phyloP scores from a whole-genome alignment of 306 rosid species.

The Prunus kanzakura region DNA sequence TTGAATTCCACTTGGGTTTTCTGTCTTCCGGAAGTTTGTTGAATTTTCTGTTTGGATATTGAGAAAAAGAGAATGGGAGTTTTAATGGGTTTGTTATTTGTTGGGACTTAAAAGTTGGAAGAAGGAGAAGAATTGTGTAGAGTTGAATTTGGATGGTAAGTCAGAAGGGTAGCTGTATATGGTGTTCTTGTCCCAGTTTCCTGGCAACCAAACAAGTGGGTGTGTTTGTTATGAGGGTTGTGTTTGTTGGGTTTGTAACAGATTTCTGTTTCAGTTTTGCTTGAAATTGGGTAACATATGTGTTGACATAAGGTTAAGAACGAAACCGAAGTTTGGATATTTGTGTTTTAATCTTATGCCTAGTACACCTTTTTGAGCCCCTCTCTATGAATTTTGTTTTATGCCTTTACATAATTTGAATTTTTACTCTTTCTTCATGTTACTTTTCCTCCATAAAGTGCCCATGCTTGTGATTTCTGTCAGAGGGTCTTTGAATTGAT shows the following conservation, averaged over 20 bases:
- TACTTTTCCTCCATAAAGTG: background rate
- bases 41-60: conserved; percentile 8
- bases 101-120: background rate
- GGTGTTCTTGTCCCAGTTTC: conserved; percentile 9
- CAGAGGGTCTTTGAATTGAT: conserved; percentile 1
- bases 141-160: background rate
- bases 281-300: conserved; percentile 22
- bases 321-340: background rate
- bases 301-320: conserved; percentile 14
- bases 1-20: conserved; percentile 10
- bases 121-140: background rate
- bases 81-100: background rate
- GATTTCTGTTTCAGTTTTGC: conserved; percentile 29
- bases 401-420: background rate
- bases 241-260: conserved; percentile 29
- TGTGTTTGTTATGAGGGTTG: conserved; percentile 27
- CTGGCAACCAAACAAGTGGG: conserved; percentile 15
- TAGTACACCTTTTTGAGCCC: background rate
- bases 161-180: background rate
- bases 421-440: background rate
- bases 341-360: conserved; percentile 7
- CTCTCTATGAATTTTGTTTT: background rate
- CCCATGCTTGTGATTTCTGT: background rate
- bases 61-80: background rate
- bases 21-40: background rate